Percentiles rank a stretch among this genome's conserved stretches.
Conservation (phyloP, 768 basidiomycete genomes). For the Naganishia antarctica region DNA sequence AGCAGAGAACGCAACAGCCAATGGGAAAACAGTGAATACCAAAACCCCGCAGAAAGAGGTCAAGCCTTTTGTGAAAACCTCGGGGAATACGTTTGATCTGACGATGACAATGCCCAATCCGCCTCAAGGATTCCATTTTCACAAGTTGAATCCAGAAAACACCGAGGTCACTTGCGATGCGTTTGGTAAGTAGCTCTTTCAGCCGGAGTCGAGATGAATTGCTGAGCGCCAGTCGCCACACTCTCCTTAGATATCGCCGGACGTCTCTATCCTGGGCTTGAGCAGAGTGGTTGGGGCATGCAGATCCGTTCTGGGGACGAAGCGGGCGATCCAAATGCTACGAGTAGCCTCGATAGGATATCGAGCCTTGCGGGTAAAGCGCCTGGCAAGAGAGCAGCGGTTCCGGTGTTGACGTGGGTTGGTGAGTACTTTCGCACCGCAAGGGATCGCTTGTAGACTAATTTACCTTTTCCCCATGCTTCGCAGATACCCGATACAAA, state of each 20-base stretch:
- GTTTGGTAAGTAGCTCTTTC: neutral
- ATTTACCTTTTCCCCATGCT: neutral
- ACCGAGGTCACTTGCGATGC: constrained; percentile 14
- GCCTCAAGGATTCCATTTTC: constrained; percentile 5
- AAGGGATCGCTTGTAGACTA: too few relatives aligned
- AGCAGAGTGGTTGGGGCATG: constrained; percentile 8
- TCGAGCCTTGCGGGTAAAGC: constrained; percentile 5
- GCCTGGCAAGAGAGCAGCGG: neutral
- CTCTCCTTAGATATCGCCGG: neutral
- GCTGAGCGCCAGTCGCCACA: too few relatives aligned
- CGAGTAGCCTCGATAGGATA: neutral
- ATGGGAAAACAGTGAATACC: neutral
- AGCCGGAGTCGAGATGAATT: neutral
- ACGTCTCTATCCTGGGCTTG: constrained; percentile 1
- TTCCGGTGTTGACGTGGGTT: neutral
- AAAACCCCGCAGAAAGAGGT: neutral
- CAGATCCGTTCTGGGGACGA: neutral
- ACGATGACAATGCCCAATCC: neutral
- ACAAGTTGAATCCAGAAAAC: constrained; percentile 6
- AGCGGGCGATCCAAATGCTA: neutral
- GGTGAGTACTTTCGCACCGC: neutral
- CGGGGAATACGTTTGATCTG: neutral
- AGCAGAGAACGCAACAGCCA: neutral
- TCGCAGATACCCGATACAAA: constrained; percentile 8
- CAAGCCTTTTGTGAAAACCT: constrained; percentile 9